Evolutionary conservation across 345 rosid species (phyloP), one percentile per base, ranked within the genome.

Genomic region (Gossypium turneri): DNA sequence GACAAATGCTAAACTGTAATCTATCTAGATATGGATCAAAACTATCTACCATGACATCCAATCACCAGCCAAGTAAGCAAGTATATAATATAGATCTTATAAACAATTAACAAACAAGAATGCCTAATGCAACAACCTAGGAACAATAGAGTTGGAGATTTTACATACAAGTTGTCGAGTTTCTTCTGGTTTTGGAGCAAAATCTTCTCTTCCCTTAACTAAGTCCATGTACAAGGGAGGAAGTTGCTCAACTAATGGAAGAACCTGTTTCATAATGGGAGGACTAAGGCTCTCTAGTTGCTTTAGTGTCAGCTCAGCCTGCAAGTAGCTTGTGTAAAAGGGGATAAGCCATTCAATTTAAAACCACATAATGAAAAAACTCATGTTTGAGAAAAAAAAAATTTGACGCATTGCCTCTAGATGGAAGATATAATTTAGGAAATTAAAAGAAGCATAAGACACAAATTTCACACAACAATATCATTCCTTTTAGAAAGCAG

Each of bases 181-280:
- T 85, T 95, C 98, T 86, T 93, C 99, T 53, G 99, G 99, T 83
- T 86, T 95, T 57, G 98, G 98, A 81, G 84, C 60, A 76, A 95
- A 95, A 6, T 93, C 99, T 88, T 95, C 98, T 85, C 96, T 89
- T 80, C 99, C 99, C 52, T 90, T 91, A 2, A 82, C 87, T 48
- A 95, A 87, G 89, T 95, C 98, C 96, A 88, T 90, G 86, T 93
- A 95, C 83, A 95, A 75, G 24, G 98, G 97, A 79, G 98, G 97
- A 56, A 95, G 90, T 85, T 95, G 99, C 85, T 95, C 97, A 48
- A 95, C 89, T 79, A 95, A 74, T 61, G 99, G 99, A 78, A 95
- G 85, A 79, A 86, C 95, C 83, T 95, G 99, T 88, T 91, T 95
- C 96, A 95, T 85, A 53, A 95, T 87, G 34, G 97, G 93, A 76